These are phyloP conservation scores for Heliamphora exappendiculata DNA, from an alignment of 148 eudicot genomes.

Conservation along the genomic window DNA sequence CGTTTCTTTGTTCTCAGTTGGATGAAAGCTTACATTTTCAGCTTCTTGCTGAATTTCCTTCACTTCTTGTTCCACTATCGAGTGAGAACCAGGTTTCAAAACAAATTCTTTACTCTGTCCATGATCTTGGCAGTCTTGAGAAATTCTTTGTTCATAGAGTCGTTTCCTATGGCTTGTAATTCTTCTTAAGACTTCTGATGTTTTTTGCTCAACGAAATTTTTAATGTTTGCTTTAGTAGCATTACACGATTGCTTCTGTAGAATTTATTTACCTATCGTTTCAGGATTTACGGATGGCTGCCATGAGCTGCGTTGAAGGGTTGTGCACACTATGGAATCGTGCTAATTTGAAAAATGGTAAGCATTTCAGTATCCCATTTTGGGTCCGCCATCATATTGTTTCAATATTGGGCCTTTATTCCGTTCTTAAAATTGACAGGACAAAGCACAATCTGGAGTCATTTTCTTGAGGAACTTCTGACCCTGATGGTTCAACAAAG, in stretches of 20 bases:
- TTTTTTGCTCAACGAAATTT: neutral
- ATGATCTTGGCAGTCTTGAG: neutral
- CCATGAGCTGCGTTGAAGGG: constrained; percentile 80
- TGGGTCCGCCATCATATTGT: neutral
- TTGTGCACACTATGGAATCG: constrained; percentile 46
- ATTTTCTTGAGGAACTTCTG: constrained; percentile 59
- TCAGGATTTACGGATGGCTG: constrained; percentile 55
- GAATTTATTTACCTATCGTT: neutral
- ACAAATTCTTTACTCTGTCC: neutral
- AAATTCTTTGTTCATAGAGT: neutral
- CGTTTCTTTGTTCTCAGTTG: constrained; percentile 41
- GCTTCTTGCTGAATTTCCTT: constrained; percentile 61
- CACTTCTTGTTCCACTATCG: constrained; percentile 64
- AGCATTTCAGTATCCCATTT: neutral
- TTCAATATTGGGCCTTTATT: neutral
- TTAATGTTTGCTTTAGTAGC: neutral
- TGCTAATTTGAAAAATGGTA: constrained; percentile 49
- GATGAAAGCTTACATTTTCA: constrained; percentile 45
- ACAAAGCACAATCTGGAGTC: constrained; percentile 35
- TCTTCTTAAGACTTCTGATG: neutral
- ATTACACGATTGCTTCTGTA: neutral
- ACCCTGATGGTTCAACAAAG: constrained; percentile 63
- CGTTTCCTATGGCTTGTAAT: neutral
- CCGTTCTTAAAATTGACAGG: constrained; percentile 29
- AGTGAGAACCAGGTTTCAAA: constrained; percentile 50